Conservation (phyloP, 495 filamentous ascomycete species). For the Chaetomium fimeti region DNA sequence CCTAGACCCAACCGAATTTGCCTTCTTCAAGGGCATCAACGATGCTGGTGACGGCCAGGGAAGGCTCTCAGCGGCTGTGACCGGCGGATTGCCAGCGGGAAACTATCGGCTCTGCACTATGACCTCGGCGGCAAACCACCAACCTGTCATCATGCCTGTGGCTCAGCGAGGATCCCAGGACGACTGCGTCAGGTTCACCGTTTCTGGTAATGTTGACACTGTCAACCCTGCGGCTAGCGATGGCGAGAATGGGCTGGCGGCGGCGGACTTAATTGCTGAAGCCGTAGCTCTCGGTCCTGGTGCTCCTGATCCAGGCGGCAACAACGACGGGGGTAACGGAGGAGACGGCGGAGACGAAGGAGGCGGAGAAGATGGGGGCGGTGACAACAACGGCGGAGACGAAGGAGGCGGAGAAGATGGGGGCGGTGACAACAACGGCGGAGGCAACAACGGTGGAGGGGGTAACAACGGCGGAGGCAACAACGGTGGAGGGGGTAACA, state of each 20-base stretch:
- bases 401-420: not conserved
- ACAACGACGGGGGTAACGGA: not conserved
- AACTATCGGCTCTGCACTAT: constrained; percentile 35
- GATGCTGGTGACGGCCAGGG: constrained; percentile 32
- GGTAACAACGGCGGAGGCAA: not conserved
- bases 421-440: constrained; percentile 23
- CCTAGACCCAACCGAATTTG: constrained; percentile 40
- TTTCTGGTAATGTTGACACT: constrained; percentile 19
- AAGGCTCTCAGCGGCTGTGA: constrained; percentile 24
- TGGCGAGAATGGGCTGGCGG: constrained; percentile 24
- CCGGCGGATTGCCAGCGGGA: constrained; percentile 29
- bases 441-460: constrained; percentile 20
- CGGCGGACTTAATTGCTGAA: constrained; percentile 14
- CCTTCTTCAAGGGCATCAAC: constrained; percentile 36
- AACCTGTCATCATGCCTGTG: constrained; percentile 36
- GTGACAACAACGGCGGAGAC: not conserved
- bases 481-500: no score
- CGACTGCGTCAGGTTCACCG: constrained; percentile 33
- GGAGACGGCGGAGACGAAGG: not conserved
- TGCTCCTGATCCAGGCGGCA: constrained; percentile 16
- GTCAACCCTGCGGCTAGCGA: constrained; percentile 28
- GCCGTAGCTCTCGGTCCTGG: constrained; percentile 27
- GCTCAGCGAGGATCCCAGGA: constrained; percentile 35
- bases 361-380: not conserved
- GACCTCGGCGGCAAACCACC: constrained; percentile 31